Evolutionary conservation across 306 rosid species (phyloP).

Genomic region (Vicia faba): DNA sequence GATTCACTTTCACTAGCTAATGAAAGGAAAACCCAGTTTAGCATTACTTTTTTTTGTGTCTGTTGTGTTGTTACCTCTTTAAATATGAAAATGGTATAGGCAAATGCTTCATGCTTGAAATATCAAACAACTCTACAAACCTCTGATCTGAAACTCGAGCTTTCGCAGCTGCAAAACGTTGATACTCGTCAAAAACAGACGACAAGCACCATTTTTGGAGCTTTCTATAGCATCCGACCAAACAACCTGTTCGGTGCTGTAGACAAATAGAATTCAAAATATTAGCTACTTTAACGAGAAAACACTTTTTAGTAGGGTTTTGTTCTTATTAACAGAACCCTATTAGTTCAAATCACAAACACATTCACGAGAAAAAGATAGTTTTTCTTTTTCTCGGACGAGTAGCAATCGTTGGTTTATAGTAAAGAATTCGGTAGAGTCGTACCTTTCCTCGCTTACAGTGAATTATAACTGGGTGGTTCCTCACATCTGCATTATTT

Average conservation of each 20-base stretch:
- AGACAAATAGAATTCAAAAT: conserved; percentile 21
- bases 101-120: conserved; percentile 73
- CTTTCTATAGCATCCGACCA: conserved; percentile 96
- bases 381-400: no score
- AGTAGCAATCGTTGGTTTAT: no score
- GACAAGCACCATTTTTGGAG: conserved; percentile 92
- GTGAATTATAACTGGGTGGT: conserved; percentile 93
- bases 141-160: conserved; percentile 96
- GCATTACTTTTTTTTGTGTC: conserved; percentile 21
- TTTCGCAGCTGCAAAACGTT: conserved; percentile 94
- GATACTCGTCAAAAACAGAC: conserved; percentile 90
- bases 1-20: conserved; percentile 46
- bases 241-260: conserved; percentile 98
- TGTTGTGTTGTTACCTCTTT: conserved; percentile 49
- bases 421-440: background rate
- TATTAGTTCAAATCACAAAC: background rate
- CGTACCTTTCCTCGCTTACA: conserved; percentile 96
- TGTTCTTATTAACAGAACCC: background rate
- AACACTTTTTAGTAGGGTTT: background rate
- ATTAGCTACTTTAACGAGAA: conserved; percentile 19
- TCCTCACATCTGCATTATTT: conserved; percentile 71
- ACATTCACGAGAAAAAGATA: background rate
- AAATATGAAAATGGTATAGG: conserved; percentile 71
- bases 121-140: conserved; percentile 89
- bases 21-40: conserved; percentile 44